phyloP scores from a whole-genome alignment of 345 rosid genomes.

The Populus euphratica region DNA sequence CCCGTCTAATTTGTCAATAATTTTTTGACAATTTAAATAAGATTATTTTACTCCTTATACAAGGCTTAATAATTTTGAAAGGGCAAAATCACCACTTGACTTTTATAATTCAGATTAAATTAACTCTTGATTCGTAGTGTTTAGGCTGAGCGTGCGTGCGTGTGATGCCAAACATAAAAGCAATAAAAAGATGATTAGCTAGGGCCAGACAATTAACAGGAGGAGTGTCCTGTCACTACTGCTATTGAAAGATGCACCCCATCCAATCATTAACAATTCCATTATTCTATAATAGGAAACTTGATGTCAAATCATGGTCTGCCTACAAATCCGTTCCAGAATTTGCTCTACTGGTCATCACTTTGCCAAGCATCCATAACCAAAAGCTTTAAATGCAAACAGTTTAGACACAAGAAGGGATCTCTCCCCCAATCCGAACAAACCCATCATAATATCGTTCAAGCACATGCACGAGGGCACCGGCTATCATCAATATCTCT shows the following conservation, averaged over 20 bases:
- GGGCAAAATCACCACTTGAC: too few species aligned
- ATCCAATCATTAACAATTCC: background rate
- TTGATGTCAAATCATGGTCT: background rate
- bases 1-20: too few species aligned
- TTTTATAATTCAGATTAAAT: too few species aligned
- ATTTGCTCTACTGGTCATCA: background rate
- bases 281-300: background rate
- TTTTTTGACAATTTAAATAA: too few species aligned
- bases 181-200: background rate
- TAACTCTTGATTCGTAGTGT: too few species aligned
- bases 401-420: background rate
- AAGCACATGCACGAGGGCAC: conserved; percentile 12
- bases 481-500: conserved; percentile 13
- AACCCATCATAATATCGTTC: background rate
- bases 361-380: background rate
- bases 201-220: background rate
- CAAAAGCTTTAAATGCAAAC: background rate
- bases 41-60: too few species aligned
- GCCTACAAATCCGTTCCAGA: background rate
- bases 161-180: background rate
- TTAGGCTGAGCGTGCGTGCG: too few species aligned
- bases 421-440: background rate
- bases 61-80: too few species aligned
- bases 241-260: background rate
- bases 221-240: too few species aligned